These are phyloP conservation scores for Melampsora larici-populina DNA, from an alignment of 1,284 basidiomycete species.

Conservation along the genomic window DNA sequence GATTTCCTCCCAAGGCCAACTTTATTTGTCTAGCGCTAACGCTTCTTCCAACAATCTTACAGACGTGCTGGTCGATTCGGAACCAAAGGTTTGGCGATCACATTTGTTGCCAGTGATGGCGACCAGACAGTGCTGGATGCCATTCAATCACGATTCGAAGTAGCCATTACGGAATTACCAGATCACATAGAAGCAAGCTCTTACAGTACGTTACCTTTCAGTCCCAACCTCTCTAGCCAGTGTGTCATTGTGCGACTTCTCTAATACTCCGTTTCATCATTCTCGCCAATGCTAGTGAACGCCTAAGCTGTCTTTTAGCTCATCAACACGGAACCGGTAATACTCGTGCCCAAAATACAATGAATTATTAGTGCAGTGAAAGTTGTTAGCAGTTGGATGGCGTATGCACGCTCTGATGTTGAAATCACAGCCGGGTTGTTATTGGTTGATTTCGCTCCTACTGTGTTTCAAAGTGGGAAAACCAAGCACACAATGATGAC, in stretches of 20 bases:
- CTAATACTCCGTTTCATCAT: background rate
- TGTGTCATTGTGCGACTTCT: background rate
- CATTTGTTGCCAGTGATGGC: conserved; percentile 84
- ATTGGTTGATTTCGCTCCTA: too few species aligned
- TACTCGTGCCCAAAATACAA: too few species aligned
- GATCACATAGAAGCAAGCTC: conserved; percentile 75
- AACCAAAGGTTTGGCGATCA: conserved; percentile 98
- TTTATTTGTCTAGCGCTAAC: background rate
- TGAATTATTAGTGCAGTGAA: too few species aligned
- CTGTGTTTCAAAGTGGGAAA: too few species aligned
- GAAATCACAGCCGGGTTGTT: too few species aligned
- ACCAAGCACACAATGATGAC: too few species aligned
- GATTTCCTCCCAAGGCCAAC: background rate
- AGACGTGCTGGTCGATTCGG: conserved; percentile 95
- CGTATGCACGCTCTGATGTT: too few species aligned
- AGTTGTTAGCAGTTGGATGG: too few species aligned
- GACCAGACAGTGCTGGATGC: conserved; percentile 90
- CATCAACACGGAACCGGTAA: too few species aligned
- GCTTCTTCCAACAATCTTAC: background rate
- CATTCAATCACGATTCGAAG: conserved; percentile 88
- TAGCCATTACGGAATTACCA: conserved; percentile 86
- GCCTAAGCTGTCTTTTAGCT: background rate
- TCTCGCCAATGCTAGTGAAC: background rate
- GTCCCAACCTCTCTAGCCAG: background rate
- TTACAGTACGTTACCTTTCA: conserved; percentile 51